Base-by-base conservation (phyloP, 192 early-diverging fungal genomes). In the Coemansia sp. region DNA sequence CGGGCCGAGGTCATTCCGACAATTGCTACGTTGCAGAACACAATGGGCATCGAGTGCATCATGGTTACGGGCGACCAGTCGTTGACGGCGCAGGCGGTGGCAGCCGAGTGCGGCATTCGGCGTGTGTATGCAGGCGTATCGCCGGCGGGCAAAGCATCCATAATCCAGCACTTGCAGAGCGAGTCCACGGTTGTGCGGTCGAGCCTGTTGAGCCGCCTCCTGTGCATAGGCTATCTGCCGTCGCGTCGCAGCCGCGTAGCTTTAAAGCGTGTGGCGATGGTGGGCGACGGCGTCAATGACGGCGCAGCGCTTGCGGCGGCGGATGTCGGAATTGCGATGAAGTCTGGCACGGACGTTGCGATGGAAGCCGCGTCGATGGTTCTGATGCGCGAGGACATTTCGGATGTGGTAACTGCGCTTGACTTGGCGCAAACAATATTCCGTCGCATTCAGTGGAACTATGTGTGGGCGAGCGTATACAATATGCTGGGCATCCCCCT, bases 221-320 rank as follows among this genome's bases (percentile, higher is more conserved):
- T 65, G 37, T 53, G 52, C 45, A 32, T 53, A 38, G 49, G 52
- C 41, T 47, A 24, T 27, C 12, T 53, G 47, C 58, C 62, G 58
- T 21, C 48, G 19, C 17, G 45, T 21, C 43, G 64, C 15, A 29
- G 15, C 19, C 45, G 22, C 6, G 21, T 62, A 4, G 47, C 21
- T 9, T 17, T 11, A 2, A 66, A 69, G 63, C 79, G 83, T 12
- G 69, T 86, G 59, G 96, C 95, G 5, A 94, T 98, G 92, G 90
- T 97, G 2, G 96, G 96, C 12, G 96, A 98, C 70, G 96, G 96
- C 38, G 88, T 96, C 69, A 98, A 98, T 62, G 96, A 98, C 62
- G 92, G 94, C 7, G 94, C 94, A 19, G 91, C 93, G 8, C 73
- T 98, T 56, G 95, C 93, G 0, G 85, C 86, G 8, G 83, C 91